Evolutionary conservation across 306 rosid species (phyloP).

Genomic region (Corylus avellana): DNA sequence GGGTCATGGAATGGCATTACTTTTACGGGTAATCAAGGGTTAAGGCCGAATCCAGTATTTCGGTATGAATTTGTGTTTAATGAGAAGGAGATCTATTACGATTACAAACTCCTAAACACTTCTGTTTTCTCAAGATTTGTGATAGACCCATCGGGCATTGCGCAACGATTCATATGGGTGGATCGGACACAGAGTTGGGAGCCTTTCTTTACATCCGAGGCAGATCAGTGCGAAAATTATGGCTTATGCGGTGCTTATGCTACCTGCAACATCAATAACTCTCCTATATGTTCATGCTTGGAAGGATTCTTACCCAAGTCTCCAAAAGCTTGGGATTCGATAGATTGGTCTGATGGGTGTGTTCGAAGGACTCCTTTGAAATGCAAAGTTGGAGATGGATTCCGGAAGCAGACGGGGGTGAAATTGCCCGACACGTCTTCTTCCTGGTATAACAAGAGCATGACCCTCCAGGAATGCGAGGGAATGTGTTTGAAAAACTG

Average conservation of each 20-base stretch:
- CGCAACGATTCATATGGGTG: constrained; percentile 31
- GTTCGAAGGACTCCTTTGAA: constrained; percentile 16
- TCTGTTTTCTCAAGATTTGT: constrained; percentile 15
- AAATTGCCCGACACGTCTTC: constrained; percentile 38
- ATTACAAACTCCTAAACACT: background rate
- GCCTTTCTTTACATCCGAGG: background rate
- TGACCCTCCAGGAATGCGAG: constrained; percentile 29
- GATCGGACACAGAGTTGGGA: constrained; percentile 15
- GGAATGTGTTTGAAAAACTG: constrained; percentile 33
- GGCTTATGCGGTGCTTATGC: constrained; percentile 25
- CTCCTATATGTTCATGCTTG: constrained; percentile 30
- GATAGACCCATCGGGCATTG: background rate
- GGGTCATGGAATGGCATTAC: constrained; percentile 35
- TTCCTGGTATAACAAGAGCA: constrained; percentile 28
- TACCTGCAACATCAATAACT: background rate
- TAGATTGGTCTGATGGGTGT: constrained; percentile 29
- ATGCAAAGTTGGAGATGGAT: constrained; percentile 26
- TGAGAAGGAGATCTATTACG: constrained; percentile 16
- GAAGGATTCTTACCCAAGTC: constrained; percentile 21
- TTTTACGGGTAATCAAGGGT: constrained; percentile 17
- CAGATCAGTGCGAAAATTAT: constrained; percentile 31
- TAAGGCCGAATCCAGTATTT: background rate
- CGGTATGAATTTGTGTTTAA: constrained; percentile 9
- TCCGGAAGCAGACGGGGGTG: background rate
- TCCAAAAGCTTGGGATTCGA: background rate